Evolutionary conservation across 169 alveolate species (phyloP).

Genomic region (Plasmodium relictum): DNA sequence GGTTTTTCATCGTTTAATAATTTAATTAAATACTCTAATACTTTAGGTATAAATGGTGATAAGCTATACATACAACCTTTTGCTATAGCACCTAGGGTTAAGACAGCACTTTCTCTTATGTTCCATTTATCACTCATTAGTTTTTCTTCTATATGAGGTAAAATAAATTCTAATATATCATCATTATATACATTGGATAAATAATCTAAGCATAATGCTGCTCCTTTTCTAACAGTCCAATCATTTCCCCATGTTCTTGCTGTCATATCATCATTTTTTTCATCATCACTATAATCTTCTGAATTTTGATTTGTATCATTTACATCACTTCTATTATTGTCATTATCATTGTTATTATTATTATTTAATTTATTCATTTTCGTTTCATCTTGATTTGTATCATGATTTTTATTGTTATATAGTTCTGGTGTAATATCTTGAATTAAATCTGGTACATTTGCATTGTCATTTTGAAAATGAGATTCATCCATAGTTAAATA

Average conservation of each 20-base stretch:
- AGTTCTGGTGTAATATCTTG: constrained; percentile 88
- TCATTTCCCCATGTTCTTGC: constrained; percentile 91
- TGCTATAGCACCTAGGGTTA: constrained; percentile 94
- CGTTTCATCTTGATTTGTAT: constrained; percentile 71
- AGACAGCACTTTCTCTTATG: constrained; percentile 91
- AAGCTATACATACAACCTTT: constrained; percentile 89
- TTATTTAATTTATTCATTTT: constrained; percentile 38
- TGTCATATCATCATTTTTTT: constrained; percentile 85
- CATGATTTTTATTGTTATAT: constrained; percentile 83
- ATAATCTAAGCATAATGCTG: constrained; percentile 88
- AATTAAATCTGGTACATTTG: constrained; percentile 87
- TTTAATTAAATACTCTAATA: constrained; percentile 85
- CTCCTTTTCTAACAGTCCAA: constrained; percentile 94
- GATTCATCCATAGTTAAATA: constrained; percentile 91
- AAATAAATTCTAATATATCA: constrained; percentile 82
- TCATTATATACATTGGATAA: constrained; percentile 85
- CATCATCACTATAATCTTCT: constrained; percentile 20
- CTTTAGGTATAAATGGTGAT: constrained; percentile 90
- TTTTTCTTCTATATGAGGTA: constrained; percentile 88
- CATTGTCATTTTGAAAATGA: constrained; percentile 91
- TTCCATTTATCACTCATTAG: constrained; percentile 92
- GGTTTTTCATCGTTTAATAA: constrained; percentile 88
- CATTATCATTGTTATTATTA: constrained; percentile 7
- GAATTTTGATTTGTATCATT: not conserved
- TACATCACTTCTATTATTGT: constrained; percentile 2